Conservation (phyloP, 352 stramenopile genomes). For the Globisporangium spiculum region DNA sequence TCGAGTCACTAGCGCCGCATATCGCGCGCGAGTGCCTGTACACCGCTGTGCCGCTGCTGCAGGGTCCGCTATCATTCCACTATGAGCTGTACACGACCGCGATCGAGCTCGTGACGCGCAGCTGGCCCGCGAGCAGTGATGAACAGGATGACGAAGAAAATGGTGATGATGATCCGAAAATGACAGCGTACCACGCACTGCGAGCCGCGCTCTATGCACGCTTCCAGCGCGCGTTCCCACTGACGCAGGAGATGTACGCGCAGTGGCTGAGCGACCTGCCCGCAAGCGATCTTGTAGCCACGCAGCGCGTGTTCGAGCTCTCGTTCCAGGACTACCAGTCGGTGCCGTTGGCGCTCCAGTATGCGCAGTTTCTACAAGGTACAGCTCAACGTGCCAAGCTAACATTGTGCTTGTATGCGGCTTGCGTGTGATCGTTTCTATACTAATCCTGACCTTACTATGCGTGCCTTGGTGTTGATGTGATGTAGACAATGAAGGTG, state of each 20-base stretch:
- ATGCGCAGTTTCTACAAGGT: slow-evolving; percentile 38
- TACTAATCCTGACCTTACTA: not conserved
- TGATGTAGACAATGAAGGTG: slow-evolving; percentile 8
- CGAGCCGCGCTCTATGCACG: slow-evolving; percentile 32
- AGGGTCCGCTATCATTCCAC: slow-evolving; percentile 11
- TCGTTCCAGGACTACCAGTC: slow-evolving; percentile 54
- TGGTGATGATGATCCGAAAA: slow-evolving; percentile 2
- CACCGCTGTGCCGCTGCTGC: slow-evolving; percentile 12
- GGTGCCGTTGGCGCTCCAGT: slow-evolving; percentile 38
- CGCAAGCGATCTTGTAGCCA: slow-evolving; percentile 12
- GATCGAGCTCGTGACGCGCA: slow-evolving; percentile 30
- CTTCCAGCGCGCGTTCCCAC: slow-evolving; percentile 56
- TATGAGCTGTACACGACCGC: slow-evolving; percentile 41
- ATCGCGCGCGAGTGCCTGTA: slow-evolving; percentile 19
- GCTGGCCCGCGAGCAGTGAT: slow-evolving; percentile 26
- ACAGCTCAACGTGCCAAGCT: not conserved
- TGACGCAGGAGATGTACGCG: slow-evolving; percentile 53
- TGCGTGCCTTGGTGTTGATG: not conserved
- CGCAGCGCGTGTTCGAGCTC: slow-evolving; percentile 39
- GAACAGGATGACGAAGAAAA: not conserved
- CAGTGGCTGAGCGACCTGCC: slow-evolving; percentile 49
- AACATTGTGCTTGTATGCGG: not conserved
- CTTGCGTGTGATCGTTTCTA: not conserved
- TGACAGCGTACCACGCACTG: slow-evolving; percentile 22
- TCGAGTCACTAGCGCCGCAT: not conserved